Evolutionary conservation across 2,329 filamentous ascomycete species (phyloP), one percentile per base, ranked within the genome.

Genomic region (Penicillium sp.): DNA sequence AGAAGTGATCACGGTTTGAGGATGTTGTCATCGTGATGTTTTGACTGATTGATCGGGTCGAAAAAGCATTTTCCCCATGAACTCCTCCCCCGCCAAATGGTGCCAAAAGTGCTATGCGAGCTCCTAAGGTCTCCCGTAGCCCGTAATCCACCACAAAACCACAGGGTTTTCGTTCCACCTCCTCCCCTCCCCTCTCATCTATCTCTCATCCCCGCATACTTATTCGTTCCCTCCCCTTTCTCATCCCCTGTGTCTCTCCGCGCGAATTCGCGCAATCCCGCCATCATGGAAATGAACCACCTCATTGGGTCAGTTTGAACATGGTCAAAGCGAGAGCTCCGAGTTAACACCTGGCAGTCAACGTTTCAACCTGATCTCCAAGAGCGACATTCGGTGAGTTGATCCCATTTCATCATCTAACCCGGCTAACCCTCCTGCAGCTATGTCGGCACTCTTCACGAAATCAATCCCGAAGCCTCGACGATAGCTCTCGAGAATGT

Each of bases 401-500:
- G 36, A 40, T 52, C 57, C 54, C 58, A 58, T 61, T 53, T 31
- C 42, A 41, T 32, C 42, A 21, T 65, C 45, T 41, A 24, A 58
- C 46, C 60, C 60, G 51, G 63, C 75, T 78, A 60, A 78, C 74
- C 59, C 48, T 57, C 52, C 54, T 48, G 57, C 39, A 97, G 92
- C 77, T 97, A 97, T 79, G 90, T 96, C 70, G 94, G 94, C 64
- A 93, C 89, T 50, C 86, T 99, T 48, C 92, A 97, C 78, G 90
- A 97, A 75, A 99, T 99, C 83, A 97, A 97, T 77, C 96, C 93
- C 58, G 92, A 96, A 75, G 89, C 91, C 66, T 95, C 93, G 44
- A 97, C 94, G 61, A 95, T 99, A 69, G 95, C 94, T 40, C 86
- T 99, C 61, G 92, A 99, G 73, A 93, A 96, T 83, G 94, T 99